Conservation (phyloP, 768 basidiomycete genomes). For the Roridomyces roridus region DNA sequence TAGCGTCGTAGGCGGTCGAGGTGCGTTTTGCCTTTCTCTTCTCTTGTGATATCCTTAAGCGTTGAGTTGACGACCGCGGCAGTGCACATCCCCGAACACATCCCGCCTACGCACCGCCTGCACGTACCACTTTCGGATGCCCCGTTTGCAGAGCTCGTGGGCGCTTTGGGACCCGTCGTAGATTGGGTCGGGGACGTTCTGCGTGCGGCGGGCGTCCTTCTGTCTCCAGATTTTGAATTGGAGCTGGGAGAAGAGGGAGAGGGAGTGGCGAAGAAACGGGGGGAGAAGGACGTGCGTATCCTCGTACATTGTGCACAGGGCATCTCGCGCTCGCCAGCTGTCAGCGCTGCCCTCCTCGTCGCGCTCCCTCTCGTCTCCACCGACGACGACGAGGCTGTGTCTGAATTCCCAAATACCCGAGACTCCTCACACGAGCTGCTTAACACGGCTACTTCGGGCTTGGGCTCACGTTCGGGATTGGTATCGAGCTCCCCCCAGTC, state of each 20-base stretch:
- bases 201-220: constrained; percentile 43
- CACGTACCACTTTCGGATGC: constrained; percentile 55
- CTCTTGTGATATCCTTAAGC: background rate
- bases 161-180: constrained; percentile 37
- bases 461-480: too few species aligned
- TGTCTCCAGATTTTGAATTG: too few species aligned
- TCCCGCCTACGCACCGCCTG: constrained; percentile 28
- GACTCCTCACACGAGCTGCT: too few species aligned
- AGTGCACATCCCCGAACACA: constrained; percentile 40
- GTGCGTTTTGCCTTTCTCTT: too few species aligned
- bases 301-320: constrained; percentile 63
- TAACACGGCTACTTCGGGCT: too few species aligned
- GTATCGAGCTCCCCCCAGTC: too few species aligned
- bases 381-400: too few species aligned
- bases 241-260: too few species aligned
- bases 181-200: constrained; percentile 41
- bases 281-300: constrained; percentile 49
- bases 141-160: constrained; percentile 59
- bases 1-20: constrained; percentile 48
- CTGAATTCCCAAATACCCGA: too few species aligned
- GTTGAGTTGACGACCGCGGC: background rate
- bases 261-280: too few species aligned
- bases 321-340: constrained; percentile 52
- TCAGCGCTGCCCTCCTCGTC: constrained; percentile 57
- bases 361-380: constrained; percentile 36